Percentiles rank a stretch among this genome's conserved stretches.
Conservation (phyloP, 2,329 filamentous ascomycete species). For the Fusarium tanahbumbuense region DNA sequence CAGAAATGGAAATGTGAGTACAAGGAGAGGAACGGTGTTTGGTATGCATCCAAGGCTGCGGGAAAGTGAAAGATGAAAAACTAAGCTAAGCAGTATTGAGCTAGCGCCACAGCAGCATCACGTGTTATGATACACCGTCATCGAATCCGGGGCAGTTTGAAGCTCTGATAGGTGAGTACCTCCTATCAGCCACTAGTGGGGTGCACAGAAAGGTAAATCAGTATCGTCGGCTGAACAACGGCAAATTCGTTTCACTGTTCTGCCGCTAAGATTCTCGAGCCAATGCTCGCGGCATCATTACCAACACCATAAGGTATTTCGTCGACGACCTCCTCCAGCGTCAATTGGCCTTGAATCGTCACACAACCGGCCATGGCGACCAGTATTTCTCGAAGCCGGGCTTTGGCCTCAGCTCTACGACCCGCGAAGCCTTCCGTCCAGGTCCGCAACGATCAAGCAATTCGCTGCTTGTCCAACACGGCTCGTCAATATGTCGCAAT, state of each 20-base stretch:
- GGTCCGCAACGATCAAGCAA: constrained; percentile 55
- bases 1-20: constrained; percentile 39
- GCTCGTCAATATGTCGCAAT: constrained; percentile 63
- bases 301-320: constrained; percentile 47
- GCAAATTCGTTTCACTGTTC: constrained; percentile 34
- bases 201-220: constrained; percentile 22
- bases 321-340: constrained; percentile 45
- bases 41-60: constrained; percentile 47
- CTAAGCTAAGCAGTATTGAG: constrained; percentile 38
- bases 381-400: constrained; percentile 67
- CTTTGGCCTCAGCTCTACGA: constrained; percentile 66
- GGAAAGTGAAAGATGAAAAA: constrained; percentile 47
- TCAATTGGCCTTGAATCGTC: constrained; percentile 60
- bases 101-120: constrained; percentile 34
- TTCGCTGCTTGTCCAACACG: constrained; percentile 64
- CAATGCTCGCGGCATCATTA: constrained; percentile 49
- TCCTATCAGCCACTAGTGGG: background rate
- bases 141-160: background rate
- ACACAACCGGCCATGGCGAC: constrained; percentile 66
- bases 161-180: constrained; percentile 36
- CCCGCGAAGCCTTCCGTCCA: constrained; percentile 60
- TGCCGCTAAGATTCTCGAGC: constrained; percentile 43
- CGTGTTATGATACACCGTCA: constrained; percentile 36
- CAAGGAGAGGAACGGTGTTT: constrained; percentile 43
- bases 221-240: constrained; percentile 49